Percentiles rank a stretch among this genome's conserved stretches.
These are phyloP conservation scores for Hanseniaspora lachancei DNA, from an alignment of 805 yeast species.

Conservation along the genomic window DNA sequence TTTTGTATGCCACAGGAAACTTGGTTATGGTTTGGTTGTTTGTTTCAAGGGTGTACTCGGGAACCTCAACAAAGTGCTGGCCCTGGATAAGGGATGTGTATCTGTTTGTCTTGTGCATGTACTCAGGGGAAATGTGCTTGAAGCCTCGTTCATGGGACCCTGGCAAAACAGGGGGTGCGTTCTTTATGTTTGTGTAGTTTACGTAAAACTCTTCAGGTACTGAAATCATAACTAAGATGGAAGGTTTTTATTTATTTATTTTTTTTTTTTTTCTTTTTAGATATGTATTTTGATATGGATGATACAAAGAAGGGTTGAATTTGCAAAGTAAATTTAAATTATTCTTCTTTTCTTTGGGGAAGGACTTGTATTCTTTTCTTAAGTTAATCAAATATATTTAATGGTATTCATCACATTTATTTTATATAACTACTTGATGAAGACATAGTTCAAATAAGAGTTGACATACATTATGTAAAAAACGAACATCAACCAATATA, in stretches of 20 bases:
- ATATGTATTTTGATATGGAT: not conserved
- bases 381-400: too few relatives aligned
- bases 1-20: slow-evolving; percentile 88
- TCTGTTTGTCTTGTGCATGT: slow-evolving; percentile 36
- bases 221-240: not conserved
- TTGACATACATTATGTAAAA: not conserved
- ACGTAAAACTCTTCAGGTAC: slow-evolving; percentile 1
- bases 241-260: not conserved
- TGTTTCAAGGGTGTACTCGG: slow-evolving; percentile 62
- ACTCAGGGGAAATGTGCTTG: slow-evolving; percentile 18
- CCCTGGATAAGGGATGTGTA: slow-evolving; percentile 56
- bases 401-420: too few relatives aligned
- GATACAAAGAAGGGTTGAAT: too few relatives aligned
- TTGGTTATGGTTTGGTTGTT: slow-evolving; percentile 42
- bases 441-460: too few relatives aligned
- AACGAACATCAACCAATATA: too few relatives aligned
- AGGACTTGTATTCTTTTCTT: too few relatives aligned
- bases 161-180: slow-evolving; percentile 4
- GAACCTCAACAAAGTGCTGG: slow-evolving; percentile 69
- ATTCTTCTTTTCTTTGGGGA: too few relatives aligned
- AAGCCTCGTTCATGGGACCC: not conserved
- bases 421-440: too few relatives aligned
- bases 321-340: too few relatives aligned
- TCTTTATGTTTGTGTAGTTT: not conserved
- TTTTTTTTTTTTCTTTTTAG: not conserved